Percentiles rank a stretch among this genome's conserved stretches.
These are phyloP conservation scores for Chenopodium quinoa DNA, from an alignment of 148 eudicot species.

Conservation along the genomic window DNA sequence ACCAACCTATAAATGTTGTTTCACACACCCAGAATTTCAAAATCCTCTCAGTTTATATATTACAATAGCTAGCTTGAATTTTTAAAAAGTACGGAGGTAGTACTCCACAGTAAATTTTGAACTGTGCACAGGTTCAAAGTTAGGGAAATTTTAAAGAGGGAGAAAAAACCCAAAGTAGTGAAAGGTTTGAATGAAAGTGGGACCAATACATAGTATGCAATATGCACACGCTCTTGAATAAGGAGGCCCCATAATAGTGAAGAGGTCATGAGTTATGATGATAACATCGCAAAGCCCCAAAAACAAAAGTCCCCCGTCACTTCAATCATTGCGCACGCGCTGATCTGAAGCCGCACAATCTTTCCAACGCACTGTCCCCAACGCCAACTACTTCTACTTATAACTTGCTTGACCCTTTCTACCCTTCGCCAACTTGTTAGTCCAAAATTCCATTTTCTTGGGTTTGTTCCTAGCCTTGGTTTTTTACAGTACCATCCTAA, in stretches of 20 bases:
- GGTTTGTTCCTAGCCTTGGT: background rate
- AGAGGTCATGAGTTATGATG: slow-evolving; percentile 11
- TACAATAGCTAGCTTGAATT: too few relatives aligned
- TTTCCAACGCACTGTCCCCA: slow-evolving; percentile 23
- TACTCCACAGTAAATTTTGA: too few relatives aligned
- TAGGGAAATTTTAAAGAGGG: background rate
- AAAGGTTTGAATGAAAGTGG: background rate
- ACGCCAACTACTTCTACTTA: background rate
- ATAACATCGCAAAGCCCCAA: slow-evolving; percentile 13
- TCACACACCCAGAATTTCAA: too few relatives aligned
- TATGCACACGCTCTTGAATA: background rate
- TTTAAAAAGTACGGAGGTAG: too few relatives aligned
- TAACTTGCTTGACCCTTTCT: background rate
- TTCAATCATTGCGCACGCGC: slow-evolving; percentile 34
- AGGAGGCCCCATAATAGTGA: background rate
- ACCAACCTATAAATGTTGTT: too few relatives aligned
- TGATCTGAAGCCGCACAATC: slow-evolving; percentile 26
- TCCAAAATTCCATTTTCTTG: background rate
- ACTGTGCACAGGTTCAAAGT: too few relatives aligned
- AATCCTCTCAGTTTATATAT: too few relatives aligned
- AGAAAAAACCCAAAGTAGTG: background rate
- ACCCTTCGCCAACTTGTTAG: background rate
- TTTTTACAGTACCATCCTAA: background rate
- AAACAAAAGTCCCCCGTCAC: slow-evolving; percentile 12
- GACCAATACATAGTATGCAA: background rate